phyloP scores from a whole-genome alignment of 768 basidiomycete species.

The Lepiota venenata region DNA sequence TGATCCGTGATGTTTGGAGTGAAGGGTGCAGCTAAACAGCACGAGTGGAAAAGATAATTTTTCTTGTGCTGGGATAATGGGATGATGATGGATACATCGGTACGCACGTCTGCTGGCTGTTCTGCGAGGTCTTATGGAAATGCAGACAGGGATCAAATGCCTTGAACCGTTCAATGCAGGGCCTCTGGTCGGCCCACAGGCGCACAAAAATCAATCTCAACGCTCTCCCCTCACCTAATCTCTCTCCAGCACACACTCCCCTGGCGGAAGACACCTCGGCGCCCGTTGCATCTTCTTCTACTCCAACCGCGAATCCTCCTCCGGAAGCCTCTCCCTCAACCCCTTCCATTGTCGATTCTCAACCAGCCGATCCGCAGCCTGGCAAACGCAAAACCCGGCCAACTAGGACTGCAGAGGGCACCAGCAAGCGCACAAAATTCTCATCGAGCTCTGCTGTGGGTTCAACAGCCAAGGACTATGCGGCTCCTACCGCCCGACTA shows the following conservation, averaged over 20 bases:
- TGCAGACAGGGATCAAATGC: conserved; percentile 69
- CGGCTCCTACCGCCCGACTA: conserved; percentile 72
- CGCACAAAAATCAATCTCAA: conserved; percentile 72
- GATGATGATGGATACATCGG: conserved; percentile 23
- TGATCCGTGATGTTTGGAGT: no score
- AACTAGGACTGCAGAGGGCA: conserved; percentile 46
- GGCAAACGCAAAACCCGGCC: conserved; percentile 67
- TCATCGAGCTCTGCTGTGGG: conserved; percentile 24
- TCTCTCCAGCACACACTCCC: conserved; percentile 22
- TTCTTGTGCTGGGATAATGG: no score
- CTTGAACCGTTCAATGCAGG: conserved; percentile 78
- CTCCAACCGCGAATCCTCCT: conserved; percentile 9
- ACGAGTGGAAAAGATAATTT: no score
- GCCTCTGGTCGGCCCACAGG: conserved; percentile 65
- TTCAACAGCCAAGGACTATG: conserved; percentile 55
- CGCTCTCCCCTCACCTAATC: conserved; percentile 26
- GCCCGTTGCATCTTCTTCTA: conserved; percentile 18
- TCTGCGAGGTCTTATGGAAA: conserved; percentile 27
- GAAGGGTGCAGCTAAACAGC: no score
- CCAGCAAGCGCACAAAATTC: conserved; percentile 55
- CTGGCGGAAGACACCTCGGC: conserved; percentile 20
- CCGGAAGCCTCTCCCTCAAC: conserved; percentile 15
- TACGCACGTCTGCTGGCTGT: conserved; percentile 16
- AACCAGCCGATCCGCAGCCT: conserved; percentile 5
- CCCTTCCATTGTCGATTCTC: conserved; percentile 8